A percentile compares a stretch with the other conserved stretches of the same genome.
Conservation (phyloP, 306 rosid genomes). For the Dalbergia cochinchinensis region DNA sequence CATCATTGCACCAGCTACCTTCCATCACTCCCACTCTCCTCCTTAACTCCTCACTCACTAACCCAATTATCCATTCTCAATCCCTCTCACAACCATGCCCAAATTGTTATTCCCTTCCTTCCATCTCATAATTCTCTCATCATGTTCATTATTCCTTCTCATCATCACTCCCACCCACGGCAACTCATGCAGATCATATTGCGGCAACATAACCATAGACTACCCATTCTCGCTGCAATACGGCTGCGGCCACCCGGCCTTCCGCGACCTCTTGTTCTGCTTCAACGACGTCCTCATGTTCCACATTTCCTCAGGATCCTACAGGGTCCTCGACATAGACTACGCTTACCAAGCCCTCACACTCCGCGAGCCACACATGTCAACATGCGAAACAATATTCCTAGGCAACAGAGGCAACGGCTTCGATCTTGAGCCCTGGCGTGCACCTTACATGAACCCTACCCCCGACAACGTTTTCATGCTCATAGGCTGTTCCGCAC, state of each 20-base stretch:
- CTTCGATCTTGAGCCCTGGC: slow-evolving; percentile 81
- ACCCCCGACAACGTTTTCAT: slow-evolving; percentile 84
- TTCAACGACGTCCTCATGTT: slow-evolving; percentile 90
- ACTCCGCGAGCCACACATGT: slow-evolving; percentile 93
- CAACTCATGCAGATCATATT: slow-evolving; percentile 77
- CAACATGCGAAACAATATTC: slow-evolving; percentile 75
- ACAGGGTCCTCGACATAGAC: slow-evolving; percentile 86
- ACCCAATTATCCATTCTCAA: slow-evolving; percentile 11
- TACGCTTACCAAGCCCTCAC: slow-evolving; percentile 90
- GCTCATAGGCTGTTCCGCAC: slow-evolving; percentile 90
- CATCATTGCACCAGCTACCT: slow-evolving; percentile 41
- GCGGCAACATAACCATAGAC: slow-evolving; percentile 90
- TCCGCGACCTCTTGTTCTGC: slow-evolving; percentile 87
- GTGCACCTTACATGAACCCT: slow-evolving; percentile 79
- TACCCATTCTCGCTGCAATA: slow-evolving; percentile 82
- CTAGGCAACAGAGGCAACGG: slow-evolving; percentile 83
- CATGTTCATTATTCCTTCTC: slow-evolving; percentile 33
- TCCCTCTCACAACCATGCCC: slow-evolving; percentile 53
- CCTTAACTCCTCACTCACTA: neutral
- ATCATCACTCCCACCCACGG: slow-evolving; percentile 13
- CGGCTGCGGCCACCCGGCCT: slow-evolving; percentile 99
- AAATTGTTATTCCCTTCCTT: slow-evolving; percentile 41
- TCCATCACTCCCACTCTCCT: slow-evolving; percentile 1
- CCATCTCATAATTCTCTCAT: slow-evolving; percentile 45
- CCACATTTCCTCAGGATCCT: slow-evolving; percentile 89